phyloP scores from a whole-genome alignment of 2,329 filamentous ascomycete species.

The Aspergillus puulaauensis region DNA sequence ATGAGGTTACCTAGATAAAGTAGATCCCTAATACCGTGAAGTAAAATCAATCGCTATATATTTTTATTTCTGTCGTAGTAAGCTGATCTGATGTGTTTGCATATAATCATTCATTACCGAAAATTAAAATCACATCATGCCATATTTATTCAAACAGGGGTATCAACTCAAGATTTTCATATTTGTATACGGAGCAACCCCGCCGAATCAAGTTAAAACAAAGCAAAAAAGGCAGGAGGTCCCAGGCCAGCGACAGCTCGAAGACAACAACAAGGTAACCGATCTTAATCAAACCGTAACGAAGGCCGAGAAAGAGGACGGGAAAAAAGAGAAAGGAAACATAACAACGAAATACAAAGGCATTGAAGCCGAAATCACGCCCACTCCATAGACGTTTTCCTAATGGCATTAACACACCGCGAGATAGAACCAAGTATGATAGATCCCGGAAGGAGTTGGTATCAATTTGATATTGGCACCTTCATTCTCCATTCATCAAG shows the following conservation, averaged over 20 bases:
- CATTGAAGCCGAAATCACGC: neutral
- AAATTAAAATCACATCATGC: neutral
- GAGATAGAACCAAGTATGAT: neutral
- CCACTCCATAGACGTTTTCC: neutral
- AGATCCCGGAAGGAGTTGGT: neutral
- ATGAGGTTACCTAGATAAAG: neutral
- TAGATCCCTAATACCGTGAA: neutral
- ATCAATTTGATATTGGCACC: neutral
- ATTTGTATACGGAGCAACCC: conserved; percentile 15
- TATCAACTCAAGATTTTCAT: conserved; percentile 19
- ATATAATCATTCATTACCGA: neutral
- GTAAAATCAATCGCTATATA: neutral
- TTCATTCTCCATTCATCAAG: conserved; percentile 34
- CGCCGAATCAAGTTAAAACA: neutral
- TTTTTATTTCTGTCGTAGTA: no score
- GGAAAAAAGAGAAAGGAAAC: neutral
- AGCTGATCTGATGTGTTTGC: neutral
- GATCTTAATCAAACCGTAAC: neutral
- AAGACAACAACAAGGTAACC: neutral
- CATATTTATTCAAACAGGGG: conserved; percentile 12
- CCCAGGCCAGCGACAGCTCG: neutral
- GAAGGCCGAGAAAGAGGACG: neutral
- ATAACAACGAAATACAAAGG: neutral
- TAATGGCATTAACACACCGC: neutral
- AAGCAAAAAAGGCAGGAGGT: neutral